These are phyloP conservation scores for Ascosphaera apis DNA, from an alignment of 2,329 filamentous ascomycete genomes.

Conservation along the genomic window DNA sequence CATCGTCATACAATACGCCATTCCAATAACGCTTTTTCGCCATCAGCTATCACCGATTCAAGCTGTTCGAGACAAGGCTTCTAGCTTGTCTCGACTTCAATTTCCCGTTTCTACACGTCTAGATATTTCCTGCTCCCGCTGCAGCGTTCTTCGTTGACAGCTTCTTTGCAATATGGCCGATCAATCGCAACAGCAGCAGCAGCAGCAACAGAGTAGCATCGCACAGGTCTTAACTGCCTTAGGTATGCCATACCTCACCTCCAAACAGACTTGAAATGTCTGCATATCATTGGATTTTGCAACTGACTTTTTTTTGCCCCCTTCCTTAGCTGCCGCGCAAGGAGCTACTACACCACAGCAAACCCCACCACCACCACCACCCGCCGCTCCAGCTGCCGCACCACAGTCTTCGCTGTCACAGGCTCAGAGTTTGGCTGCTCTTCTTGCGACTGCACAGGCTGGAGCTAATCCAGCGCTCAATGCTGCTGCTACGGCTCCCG, in stretches of 20 bases:
- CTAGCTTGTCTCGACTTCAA: too few relatives aligned
- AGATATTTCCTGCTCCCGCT: too few relatives aligned
- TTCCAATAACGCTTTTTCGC: too few relatives aligned
- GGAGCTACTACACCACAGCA: slow-evolving; percentile 26
- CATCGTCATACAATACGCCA: too few relatives aligned
- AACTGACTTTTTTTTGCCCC: slow-evolving; percentile 3
- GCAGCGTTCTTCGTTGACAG: slow-evolving; percentile 2
- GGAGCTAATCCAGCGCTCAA: slow-evolving; percentile 18
- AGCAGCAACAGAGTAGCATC: slow-evolving; percentile 11
- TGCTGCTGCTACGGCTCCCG: slow-evolving; percentile 19
- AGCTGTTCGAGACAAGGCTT: too few relatives aligned
- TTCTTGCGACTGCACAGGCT: too few relatives aligned
- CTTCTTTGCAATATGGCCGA: slow-evolving; percentile 6
- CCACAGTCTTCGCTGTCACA: slow-evolving; percentile 19
- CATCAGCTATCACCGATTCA: too few relatives aligned
- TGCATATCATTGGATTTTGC: slow-evolving; percentile 5
- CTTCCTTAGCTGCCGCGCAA: slow-evolving; percentile 24
- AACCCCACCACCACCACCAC: slow-evolving; percentile 10
- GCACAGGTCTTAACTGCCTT: slow-evolving; percentile 28
- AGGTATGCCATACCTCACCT: slow-evolving; percentile 12
- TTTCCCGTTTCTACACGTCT: too few relatives aligned
- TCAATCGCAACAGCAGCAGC: background rate
- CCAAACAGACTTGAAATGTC: background rate
- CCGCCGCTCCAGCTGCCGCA: slow-evolving; percentile 14
- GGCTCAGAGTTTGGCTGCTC: too few relatives aligned